Conservation (phyloP, 345 rosid genomes). For the Sonneratia caseolaris region DNA sequence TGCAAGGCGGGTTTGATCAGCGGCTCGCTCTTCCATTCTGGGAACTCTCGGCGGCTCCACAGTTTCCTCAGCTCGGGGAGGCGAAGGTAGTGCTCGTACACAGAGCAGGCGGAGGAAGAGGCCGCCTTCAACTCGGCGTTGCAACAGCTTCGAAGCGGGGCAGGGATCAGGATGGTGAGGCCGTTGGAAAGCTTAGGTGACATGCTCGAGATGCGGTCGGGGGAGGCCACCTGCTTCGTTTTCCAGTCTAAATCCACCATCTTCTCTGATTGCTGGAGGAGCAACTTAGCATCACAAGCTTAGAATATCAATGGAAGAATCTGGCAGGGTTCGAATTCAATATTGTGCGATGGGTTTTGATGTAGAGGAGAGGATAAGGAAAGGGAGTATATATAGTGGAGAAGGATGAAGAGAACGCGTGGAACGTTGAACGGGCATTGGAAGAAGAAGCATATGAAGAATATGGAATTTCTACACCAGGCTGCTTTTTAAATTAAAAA, state of each 20-base stretch:
- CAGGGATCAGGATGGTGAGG: slow-evolving; percentile 42
- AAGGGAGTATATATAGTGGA: not conserved
- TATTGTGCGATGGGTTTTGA: not conserved
- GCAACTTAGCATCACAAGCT: not conserved
- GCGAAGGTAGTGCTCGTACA: slow-evolving; percentile 66
- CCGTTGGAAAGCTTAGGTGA: slow-evolving; percentile 31
- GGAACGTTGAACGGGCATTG: not conserved
- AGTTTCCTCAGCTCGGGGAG: slow-evolving; percentile 54
- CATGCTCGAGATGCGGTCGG: slow-evolving; percentile 30
- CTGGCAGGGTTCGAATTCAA: no score
- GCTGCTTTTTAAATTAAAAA: not conserved
- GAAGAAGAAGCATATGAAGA: not conserved
- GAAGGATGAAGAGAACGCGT: not conserved
- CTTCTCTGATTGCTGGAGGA: not conserved
- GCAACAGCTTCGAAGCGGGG: slow-evolving; percentile 29
- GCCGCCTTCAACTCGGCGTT: slow-evolving; percentile 27
- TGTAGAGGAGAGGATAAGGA: not conserved
- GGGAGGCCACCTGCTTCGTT: slow-evolving; percentile 28
- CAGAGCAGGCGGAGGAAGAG: slow-evolving; percentile 51
- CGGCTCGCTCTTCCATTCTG: slow-evolving; percentile 57
- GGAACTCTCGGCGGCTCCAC: slow-evolving; percentile 45
- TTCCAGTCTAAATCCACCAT: slow-evolving; percentile 69
- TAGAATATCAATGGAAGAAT: not conserved
- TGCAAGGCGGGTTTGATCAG: slow-evolving; percentile 67
- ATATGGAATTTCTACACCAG: not conserved